Base-by-base conservation (phyloP, 306 rosid species). In the Fragaria iinumae region DNA sequence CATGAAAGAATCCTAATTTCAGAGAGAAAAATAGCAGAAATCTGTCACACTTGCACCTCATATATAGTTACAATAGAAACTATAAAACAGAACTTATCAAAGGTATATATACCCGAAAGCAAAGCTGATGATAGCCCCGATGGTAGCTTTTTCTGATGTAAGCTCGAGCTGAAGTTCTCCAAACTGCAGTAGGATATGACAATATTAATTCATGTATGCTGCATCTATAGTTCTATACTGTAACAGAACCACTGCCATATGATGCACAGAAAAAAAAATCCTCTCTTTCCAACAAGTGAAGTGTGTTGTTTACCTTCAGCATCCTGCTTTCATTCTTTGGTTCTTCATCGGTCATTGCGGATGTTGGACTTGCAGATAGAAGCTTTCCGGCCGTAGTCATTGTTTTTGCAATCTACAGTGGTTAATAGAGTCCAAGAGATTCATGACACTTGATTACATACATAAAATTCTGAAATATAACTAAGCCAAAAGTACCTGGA, bases 141-240 rank as follows among this genome's bases (percentile, higher is more conserved):
- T 79, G 76, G 77, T 80, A 74, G 97, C 96, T 53, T 94, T 94
- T 13, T 83, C 90, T 41, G 95, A 74, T 6, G 97, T 94, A 72
- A 92, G 55, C 83, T 89, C 98, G 17, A 94, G 88, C 82, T 94
- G 98, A 83, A 94, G 88, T 8, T 87, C 96, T 86, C 96, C 98
- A 80, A 92, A 94, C 97, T 94, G 92, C 80, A 85, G 60, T 67
- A 38, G 76, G 56, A 78, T 87, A 78, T 25, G 16, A 71, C 27
- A 60, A 38, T 83, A 72, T 82, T 29, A 43, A 38, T 69, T 72
- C 79, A 77, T 32, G 27, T 45, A 43, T 39, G 41, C 32, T 53
- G 62, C 32, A 77, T 74, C 62, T 44, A 16, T 43, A 64, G 41
- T n/a, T n/a, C n/a, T n/a, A n/a, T n/a, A n/a, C n/a, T 25, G 57